phyloP scores from a whole-genome alignment of 2,329 filamentous ascomycete genomes.

The Aspergillus thermomutatus region DNA sequence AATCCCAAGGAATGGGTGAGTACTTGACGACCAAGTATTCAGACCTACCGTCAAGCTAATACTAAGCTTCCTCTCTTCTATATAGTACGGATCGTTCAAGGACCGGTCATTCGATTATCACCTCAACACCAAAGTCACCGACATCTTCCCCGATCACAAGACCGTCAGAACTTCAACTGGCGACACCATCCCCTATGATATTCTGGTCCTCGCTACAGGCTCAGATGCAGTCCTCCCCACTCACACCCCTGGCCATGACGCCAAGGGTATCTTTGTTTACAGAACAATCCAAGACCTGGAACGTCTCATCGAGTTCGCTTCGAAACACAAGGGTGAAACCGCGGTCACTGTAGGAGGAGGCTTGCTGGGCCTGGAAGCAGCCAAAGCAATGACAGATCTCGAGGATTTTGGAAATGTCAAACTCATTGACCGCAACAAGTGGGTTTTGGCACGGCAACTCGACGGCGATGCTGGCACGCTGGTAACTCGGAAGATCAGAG shows the following conservation, averaged over 20 bases:
- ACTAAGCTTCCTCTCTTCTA: not conserved
- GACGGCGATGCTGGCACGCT: slow-evolving; percentile 76
- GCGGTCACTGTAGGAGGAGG: slow-evolving; percentile 82
- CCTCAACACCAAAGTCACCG: slow-evolving; percentile 69
- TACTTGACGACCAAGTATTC: not conserved
- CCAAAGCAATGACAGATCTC: slow-evolving; percentile 87
- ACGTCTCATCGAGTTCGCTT: slow-evolving; percentile 70
- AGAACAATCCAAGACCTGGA: slow-evolving; percentile 79
- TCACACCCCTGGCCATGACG: slow-evolving; percentile 73
- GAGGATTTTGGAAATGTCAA: slow-evolving; percentile 70
- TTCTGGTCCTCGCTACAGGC: slow-evolving; percentile 79
- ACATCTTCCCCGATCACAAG: slow-evolving; percentile 63
- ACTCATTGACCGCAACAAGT: slow-evolving; percentile 76
- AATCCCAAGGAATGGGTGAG: slow-evolving; percentile 78
- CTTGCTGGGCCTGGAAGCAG: slow-evolving; percentile 79
- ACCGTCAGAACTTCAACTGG: slow-evolving; percentile 68
- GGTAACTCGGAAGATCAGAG: slow-evolving; percentile 75
- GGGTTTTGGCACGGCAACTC: slow-evolving; percentile 78
- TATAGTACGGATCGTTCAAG: slow-evolving; percentile 63
- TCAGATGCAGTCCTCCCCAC: slow-evolving; percentile 74
- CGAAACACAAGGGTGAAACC: slow-evolving; percentile 61
- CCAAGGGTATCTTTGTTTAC: slow-evolving; percentile 84
- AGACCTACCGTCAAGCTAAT: not conserved
- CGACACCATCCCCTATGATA: slow-evolving; percentile 68
- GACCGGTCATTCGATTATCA: slow-evolving; percentile 70